These are phyloP conservation scores for Talaromyces sp. DNA, from an alignment of 2,329 filamentous ascomycete species.

Conservation along the genomic window DNA sequence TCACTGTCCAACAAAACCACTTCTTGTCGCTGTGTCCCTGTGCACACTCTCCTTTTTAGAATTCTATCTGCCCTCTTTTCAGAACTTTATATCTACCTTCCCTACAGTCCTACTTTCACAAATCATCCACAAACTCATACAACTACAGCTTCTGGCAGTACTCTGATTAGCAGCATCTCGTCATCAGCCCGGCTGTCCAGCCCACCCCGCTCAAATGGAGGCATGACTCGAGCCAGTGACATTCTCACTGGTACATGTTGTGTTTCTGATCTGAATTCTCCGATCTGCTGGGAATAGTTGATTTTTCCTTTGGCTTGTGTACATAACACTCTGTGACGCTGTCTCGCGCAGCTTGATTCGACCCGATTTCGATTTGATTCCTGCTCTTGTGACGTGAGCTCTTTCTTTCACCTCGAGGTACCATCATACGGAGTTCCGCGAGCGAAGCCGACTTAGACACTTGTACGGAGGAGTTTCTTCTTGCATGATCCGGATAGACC, in stretches of 20 bases:
- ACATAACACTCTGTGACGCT: background rate
- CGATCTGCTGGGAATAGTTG: background rate
- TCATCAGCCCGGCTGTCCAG: slow-evolving; percentile 15
- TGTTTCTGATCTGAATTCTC: slow-evolving; percentile 6
- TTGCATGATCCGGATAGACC: background rate
- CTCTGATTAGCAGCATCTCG: slow-evolving; percentile 4
- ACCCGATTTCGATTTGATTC: background rate
- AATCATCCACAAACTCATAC: background rate
- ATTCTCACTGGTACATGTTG: slow-evolving; percentile 15
- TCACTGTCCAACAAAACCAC: background rate
- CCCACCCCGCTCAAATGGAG: slow-evolving; percentile 19
- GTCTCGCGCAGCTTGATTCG: background rate
- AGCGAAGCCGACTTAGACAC: background rate
- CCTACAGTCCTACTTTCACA: background rate
- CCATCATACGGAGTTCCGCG: background rate
- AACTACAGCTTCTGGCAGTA: background rate
- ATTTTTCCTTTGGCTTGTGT: background rate
- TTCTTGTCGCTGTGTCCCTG: background rate
- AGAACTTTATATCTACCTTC: background rate
- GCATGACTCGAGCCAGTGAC: slow-evolving; percentile 20
- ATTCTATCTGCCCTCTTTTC: background rate
- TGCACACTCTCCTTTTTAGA: background rate
- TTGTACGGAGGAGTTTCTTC: background rate
- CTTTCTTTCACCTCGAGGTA: background rate
- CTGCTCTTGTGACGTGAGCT: background rate